phyloP scores from a whole-genome alignment of 2,329 filamentous ascomycete genomes.

The Orbilia ellipsospora region DNA sequence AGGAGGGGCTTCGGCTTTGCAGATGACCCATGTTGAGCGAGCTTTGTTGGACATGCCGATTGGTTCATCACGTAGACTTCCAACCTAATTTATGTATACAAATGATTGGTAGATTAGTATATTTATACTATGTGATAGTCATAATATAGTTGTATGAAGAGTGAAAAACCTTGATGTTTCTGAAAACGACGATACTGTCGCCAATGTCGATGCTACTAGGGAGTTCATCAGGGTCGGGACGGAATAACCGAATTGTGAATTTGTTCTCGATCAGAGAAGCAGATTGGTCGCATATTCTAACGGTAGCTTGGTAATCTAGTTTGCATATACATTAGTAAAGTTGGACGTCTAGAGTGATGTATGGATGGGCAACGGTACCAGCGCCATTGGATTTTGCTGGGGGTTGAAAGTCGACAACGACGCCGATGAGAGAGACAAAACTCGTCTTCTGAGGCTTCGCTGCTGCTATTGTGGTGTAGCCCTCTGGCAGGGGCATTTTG shows the following conservation, averaged over 20 bases:
- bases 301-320: conserved; percentile 26
- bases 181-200: conserved; percentile 33
- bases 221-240: conserved; percentile 18
- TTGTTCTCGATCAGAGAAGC: conserved; percentile 25
- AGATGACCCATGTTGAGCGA: conserved; percentile 34
- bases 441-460: conserved; percentile 3
- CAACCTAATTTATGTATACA: conserved; percentile 3
- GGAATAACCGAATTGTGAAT: conserved; percentile 29
- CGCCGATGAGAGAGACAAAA: conserved; percentile 27
- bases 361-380: conserved; percentile 2
- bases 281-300: conserved; percentile 43
- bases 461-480: conserved; percentile 26
- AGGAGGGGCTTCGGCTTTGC: conserved; percentile 24
- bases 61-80: not conserved
- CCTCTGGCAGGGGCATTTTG: conserved; percentile 13
- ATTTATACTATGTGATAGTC: too few species aligned
- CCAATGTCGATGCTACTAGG: conserved; percentile 20
- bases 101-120: too few species aligned
- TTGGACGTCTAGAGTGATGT: not conserved
- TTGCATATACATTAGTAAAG: not conserved
- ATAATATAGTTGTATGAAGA: not conserved
- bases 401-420: conserved; percentile 26
- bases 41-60: conserved; percentile 36
- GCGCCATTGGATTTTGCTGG: conserved; percentile 28
- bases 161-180: conserved; percentile 25